Evolutionary conservation across 257 asterid genomes (phyloP).

Genomic region (Haberlea rhodopensis): DNA sequence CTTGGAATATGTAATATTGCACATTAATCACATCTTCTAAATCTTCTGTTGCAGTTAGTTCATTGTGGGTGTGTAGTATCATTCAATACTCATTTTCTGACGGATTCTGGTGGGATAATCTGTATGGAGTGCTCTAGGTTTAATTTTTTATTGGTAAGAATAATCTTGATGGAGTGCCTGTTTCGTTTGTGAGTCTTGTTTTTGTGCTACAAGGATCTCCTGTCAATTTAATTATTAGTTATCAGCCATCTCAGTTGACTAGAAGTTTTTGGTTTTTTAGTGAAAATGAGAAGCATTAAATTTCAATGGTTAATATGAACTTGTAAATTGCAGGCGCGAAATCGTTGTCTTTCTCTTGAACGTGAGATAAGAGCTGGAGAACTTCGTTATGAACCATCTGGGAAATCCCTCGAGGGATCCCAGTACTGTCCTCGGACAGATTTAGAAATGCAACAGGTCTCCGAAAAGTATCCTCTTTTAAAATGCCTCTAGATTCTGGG

Average conservation of each 20-base stretch:
- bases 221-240: background rate
- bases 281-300: background rate
- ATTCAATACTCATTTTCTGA: slow-evolving; percentile 57
- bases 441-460: slow-evolving; percentile 42
- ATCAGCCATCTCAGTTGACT: background rate
- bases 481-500: slow-evolving; percentile 12
- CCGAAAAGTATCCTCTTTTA: slow-evolving; percentile 52
- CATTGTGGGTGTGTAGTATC: slow-evolving; percentile 89
- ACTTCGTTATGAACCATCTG: slow-evolving; percentile 32
- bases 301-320: background rate
- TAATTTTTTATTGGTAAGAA: slow-evolving; percentile 59
- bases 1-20: background rate
- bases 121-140: slow-evolving; percentile 79
- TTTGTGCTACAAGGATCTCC: background rate
- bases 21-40: slow-evolving; percentile 16
- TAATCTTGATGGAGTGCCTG: background rate
- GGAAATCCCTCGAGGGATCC: slow-evolving; percentile 37
- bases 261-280: background rate
- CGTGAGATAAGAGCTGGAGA: slow-evolving; percentile 39
- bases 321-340: slow-evolving; percentile 54
- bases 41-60: slow-evolving; percentile 48
- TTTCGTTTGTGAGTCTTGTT: background rate
- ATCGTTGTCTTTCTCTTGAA: slow-evolving; percentile 45
- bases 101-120: slow-evolving; percentile 76
- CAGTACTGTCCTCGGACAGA: slow-evolving; percentile 50